A percentile compares a stretch with the other conserved stretches of the same genome.
Evolutionary conservation across 192 early-diverging fungal species (phyloP).

Genomic region (Coemansia pectinata): DNA sequence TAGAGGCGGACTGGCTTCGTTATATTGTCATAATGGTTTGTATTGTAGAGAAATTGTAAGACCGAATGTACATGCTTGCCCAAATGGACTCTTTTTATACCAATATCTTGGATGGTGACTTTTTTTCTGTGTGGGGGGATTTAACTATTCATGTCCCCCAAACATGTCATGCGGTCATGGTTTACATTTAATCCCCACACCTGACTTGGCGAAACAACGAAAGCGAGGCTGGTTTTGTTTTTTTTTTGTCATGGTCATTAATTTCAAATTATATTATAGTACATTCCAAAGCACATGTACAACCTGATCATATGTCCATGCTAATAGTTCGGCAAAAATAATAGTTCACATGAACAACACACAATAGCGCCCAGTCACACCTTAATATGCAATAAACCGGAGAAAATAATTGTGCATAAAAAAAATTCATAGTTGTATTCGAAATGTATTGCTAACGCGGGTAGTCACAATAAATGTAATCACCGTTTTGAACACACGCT

Average conservation of each 20-base stretch:
- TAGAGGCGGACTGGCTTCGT: background rate
- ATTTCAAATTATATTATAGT: background rate
- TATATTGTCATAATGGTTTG: background rate
- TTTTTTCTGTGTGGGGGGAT: background rate
- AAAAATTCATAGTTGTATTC: background rate
- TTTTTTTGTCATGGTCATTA: background rate
- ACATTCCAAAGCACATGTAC: background rate
- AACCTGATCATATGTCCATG: background rate
- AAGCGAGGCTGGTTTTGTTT: background rate
- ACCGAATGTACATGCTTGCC: background rate
- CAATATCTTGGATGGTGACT: background rate
- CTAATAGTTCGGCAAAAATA: background rate
- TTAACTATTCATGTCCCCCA: background rate
- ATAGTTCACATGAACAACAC: background rate
- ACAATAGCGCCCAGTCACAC: background rate
- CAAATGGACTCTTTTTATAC: background rate
- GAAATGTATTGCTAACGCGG: conserved; percentile 14
- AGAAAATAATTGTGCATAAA: background rate
- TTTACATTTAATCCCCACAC: background rate
- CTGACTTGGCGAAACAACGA: background rate
- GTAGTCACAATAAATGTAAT: conserved; percentile 43
- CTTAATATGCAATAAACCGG: background rate
- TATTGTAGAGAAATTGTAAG: background rate
- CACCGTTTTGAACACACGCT: conserved; percentile 34
- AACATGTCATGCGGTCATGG: background rate